Evolutionary conservation across 345 rosid species (phyloP).

Genomic region (Corymbia maculata): DNA sequence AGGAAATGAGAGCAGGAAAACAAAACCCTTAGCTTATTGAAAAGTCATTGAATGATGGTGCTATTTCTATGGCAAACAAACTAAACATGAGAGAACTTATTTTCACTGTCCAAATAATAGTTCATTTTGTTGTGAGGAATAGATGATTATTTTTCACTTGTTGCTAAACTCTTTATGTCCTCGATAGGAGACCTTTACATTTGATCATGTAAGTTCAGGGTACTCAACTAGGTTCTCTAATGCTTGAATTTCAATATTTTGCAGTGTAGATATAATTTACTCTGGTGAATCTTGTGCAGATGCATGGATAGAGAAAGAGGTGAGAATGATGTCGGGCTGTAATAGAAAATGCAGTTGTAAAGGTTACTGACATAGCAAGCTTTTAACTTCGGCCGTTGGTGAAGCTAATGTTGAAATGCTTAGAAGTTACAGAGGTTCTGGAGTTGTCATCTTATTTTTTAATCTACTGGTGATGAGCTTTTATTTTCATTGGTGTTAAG

Average conservation of each 20-base stretch:
- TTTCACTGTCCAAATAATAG: background rate
- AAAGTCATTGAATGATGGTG: background rate
- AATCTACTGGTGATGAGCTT: background rate
- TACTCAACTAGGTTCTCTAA: background rate
- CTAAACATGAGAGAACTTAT: background rate
- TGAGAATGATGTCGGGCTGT: slow-evolving; percentile 2
- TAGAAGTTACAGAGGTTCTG: background rate
- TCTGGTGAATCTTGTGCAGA: slow-evolving; percentile 87
- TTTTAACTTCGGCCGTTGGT: background rate
- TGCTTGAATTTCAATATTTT: slow-evolving; percentile 2
- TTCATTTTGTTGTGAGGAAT: background rate
- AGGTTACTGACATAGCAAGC: background rate
- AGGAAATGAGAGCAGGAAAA: background rate
- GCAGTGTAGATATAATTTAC: slow-evolving; percentile 76
- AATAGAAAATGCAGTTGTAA: background rate
- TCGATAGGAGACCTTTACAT: background rate
- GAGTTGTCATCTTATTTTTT: background rate
- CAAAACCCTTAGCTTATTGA: background rate
- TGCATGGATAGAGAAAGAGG: slow-evolving; percentile 95
- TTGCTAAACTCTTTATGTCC: background rate
- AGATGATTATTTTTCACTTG: background rate
- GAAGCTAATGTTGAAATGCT: background rate
- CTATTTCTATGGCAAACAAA: background rate
- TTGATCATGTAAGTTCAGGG: background rate
- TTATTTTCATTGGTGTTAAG: background rate